Conservation (phyloP, 345 rosid genomes). For the Boechera divaricarpa region DNA sequence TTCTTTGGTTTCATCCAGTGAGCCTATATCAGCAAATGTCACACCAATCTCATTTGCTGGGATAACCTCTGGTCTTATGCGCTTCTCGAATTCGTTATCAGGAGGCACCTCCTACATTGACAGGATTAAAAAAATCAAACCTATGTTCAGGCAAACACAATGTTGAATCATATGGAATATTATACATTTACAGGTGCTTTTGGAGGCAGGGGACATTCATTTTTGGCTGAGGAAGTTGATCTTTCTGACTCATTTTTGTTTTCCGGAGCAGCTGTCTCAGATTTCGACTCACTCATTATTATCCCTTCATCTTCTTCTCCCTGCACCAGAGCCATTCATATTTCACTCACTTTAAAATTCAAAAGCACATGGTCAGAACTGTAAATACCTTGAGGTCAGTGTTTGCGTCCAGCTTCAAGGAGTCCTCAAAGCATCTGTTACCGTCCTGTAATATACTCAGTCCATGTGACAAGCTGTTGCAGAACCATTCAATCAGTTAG, state of each 20-base stretch:
- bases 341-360: neutral
- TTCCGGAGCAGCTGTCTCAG: conserved; percentile 41
- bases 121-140: neutral
- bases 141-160: conserved; percentile 9
- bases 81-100: conserved; percentile 96
- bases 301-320: conserved; percentile 53
- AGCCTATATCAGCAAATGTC: conserved; percentile 95
- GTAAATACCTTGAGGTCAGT: conserved; percentile 69
- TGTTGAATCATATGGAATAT: conserved; percentile 6
- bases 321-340: conserved; percentile 43
- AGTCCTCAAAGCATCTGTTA: conserved; percentile 58
- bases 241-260: conserved; percentile 35
- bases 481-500: conserved; percentile 26
- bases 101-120: conserved; percentile 69
- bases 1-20: conserved; percentile 89
- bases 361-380: conserved; percentile 32
- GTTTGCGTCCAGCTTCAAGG: conserved; percentile 74
- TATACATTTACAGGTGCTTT: conserved; percentile 64
- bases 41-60: conserved; percentile 97
- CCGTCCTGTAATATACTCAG: conserved; percentile 86
- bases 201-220: conserved; percentile 66
- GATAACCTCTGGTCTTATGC: conserved; percentile 97
- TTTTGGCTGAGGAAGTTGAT: conserved; percentile 51
- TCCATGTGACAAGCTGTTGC: conserved; percentile 95
- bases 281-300: conserved; percentile 58